Base-by-base conservation (phyloP, 495 filamentous ascomycete genomes). In the Xylaria flabelliformis region DNA sequence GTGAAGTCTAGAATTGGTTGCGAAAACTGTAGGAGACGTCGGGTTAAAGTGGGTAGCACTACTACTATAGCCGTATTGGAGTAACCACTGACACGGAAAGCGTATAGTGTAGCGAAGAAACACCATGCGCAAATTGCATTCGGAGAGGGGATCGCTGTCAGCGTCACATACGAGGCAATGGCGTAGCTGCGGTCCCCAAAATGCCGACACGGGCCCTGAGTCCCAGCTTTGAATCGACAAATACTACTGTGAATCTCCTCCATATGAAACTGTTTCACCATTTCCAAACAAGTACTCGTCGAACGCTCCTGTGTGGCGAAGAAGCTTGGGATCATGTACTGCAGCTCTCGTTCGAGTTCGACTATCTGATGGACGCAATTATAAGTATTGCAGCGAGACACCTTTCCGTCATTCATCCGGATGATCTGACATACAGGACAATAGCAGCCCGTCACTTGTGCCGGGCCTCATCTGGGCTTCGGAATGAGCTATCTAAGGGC, bases 11-110 rank as follows among this genome's bases (percentile, higher is more conserved):
- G 61, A 59, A 44, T 24, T 2, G 74, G 74, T 34, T 75, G 74
- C 39, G 72, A 74, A 36, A 69, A 75, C 9, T 75, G 74, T 36
- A 74, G 72, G 72, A 75, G 65, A 59, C 74, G 74, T 26, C 72
- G 74, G 21, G 75, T 74, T 19, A 74, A 74, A 61, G 72, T 74
- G 15, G 19, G 67, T 17, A 24, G 53, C 53, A 17, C 12, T 26
- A 36, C 15, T 24, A n/a, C 10, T 15, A n/a, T 10, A 29, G 10
- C 41, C 6, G 26, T 67, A 2, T 36, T 21, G 12, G 32, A 26
- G 6, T 63, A 6, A 6, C 4, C 41, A 67, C 50, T 71, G 48
- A 63, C 58, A n/a, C 19, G 59, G 26, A 19, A 36, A 1, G 29
- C 7, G 42, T 64, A 44, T 39, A 71, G 69, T 71, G 69, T 24